A percentile compares a stretch with the other conserved stretches of the same genome.
These are phyloP conservation scores for Amanita thiersii DNA, from an alignment of 768 basidiomycete genomes.

Conservation along the genomic window DNA sequence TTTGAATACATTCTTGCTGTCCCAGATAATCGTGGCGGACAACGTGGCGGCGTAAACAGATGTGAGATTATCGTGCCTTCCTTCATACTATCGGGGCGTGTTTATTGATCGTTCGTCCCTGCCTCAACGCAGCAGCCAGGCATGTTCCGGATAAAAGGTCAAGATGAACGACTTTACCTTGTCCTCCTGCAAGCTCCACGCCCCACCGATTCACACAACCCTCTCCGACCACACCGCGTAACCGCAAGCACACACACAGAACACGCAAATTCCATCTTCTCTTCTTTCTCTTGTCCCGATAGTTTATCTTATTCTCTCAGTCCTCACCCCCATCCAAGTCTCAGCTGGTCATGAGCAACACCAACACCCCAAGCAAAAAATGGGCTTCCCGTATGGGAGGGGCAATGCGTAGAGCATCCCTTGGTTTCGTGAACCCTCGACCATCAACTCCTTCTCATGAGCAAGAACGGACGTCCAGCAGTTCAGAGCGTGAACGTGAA, in stretches of 20 bases:
- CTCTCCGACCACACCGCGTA: neutral
- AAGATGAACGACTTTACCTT: too few species aligned
- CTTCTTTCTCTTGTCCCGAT: neutral
- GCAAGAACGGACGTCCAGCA: slow-evolving; percentile 18
- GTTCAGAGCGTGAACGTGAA: slow-evolving; percentile 15
- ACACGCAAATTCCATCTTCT: neutral
- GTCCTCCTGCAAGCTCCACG: slow-evolving; percentile 12
- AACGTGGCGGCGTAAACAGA: neutral
- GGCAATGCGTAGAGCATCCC: slow-evolving; percentile 54
- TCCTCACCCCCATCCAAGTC: slow-evolving; percentile 3
- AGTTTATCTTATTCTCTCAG: slow-evolving; percentile 3
- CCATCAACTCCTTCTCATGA: slow-evolving; percentile 23
- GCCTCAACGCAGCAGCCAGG: slow-evolving; percentile 41
- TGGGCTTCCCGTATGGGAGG: slow-evolving; percentile 51
- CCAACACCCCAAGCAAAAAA: slow-evolving; percentile 32
- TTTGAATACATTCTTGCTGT: neutral
- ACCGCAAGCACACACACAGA: neutral
- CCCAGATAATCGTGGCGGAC: neutral
- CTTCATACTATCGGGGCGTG: neutral
- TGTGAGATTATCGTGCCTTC: neutral
- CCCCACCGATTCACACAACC: slow-evolving; percentile 5
- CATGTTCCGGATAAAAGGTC: slow-evolving; percentile 29
- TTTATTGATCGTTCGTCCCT: slow-evolving; percentile 7
- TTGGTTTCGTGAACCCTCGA: slow-evolving; percentile 35
- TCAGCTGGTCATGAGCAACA: slow-evolving; percentile 11